phyloP scores from a whole-genome alignment of 768 basidiomycete species.

The Calocera viscosa region DNA sequence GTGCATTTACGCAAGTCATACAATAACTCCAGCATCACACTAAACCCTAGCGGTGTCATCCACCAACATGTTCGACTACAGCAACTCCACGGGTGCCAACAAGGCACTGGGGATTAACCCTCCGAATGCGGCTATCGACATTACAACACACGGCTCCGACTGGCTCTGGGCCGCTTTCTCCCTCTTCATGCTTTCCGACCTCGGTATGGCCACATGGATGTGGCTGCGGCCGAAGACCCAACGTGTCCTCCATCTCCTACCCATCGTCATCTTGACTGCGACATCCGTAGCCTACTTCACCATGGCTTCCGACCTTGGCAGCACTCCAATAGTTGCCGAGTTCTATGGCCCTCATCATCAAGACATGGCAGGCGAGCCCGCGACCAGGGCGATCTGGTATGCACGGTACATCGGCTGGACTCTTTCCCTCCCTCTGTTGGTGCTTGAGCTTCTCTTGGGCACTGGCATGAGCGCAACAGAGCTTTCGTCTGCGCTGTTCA shows the following conservation, averaged over 20 bases:
- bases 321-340: constrained; percentile 36
- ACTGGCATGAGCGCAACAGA: constrained; percentile 39
- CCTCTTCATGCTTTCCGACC: constrained; percentile 36
- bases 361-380: constrained; percentile 18
- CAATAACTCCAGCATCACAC: too few relatives aligned
- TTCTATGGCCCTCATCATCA: constrained; percentile 24
- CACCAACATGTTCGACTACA: background rate
- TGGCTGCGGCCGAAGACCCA: constrained; percentile 30
- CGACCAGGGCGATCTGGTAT: constrained; percentile 35
- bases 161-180: constrained; percentile 47
- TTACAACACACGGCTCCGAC: constrained; percentile 37
- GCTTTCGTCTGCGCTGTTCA: constrained; percentile 36
- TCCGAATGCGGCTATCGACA: constrained; percentile 30
- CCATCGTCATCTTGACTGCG: constrained; percentile 38
- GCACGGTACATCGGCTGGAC: constrained; percentile 46
- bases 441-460: constrained; percentile 37
- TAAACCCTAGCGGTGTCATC: too few relatives aligned
- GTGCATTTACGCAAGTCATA: too few relatives aligned
- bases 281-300: constrained; percentile 37
- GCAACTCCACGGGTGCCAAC: background rate
- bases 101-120: constrained; percentile 23
- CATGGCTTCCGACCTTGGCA: constrained; percentile 44
- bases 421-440: constrained; percentile 42
- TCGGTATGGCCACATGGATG: constrained; percentile 30
- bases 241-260: constrained; percentile 41